These are phyloP conservation scores for Ophiocordyceps robertsii DNA, from an alignment of 2,329 filamentous ascomycete species.

Conservation along the genomic window DNA sequence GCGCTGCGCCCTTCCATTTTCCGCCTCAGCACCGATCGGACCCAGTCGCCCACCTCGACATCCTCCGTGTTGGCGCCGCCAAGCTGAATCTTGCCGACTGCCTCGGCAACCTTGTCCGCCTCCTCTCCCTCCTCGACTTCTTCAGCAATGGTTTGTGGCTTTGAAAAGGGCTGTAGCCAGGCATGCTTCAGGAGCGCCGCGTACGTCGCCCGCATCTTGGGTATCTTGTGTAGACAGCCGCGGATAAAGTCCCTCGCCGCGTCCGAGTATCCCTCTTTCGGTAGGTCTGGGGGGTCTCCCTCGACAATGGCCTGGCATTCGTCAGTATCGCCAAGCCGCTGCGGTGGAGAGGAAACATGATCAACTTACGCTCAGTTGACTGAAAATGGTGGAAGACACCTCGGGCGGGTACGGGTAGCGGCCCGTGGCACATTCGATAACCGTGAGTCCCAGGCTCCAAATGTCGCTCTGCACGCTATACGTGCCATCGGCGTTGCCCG, in stretches of 20 bases:
- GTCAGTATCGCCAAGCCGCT: constrained; percentile 2
- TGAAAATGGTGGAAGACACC: constrained; percentile 97
- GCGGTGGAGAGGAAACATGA: not conserved
- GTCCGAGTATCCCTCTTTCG: constrained; percentile 63
- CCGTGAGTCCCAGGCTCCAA: constrained; percentile 86
- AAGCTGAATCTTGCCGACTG: constrained; percentile 29
- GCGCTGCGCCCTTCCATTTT: constrained; percentile 35
- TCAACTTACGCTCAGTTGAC: constrained; percentile 76
- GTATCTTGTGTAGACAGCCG: constrained; percentile 83
- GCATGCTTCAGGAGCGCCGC: constrained; percentile 77
- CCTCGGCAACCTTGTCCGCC: constrained; percentile 27
- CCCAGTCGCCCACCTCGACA: constrained; percentile 77
- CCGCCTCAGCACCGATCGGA: constrained; percentile 51
- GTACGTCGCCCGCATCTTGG: constrained; percentile 87
- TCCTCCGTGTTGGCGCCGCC: constrained; percentile 40
- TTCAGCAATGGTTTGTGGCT: constrained; percentile 62
- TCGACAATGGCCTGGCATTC: constrained; percentile 77
- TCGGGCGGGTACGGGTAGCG: constrained; percentile 94
- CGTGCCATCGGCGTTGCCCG: constrained; percentile 60
- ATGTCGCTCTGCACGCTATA: constrained; percentile 98
- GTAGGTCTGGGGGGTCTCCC: constrained; percentile 84
- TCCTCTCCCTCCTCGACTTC: constrained; percentile 51
- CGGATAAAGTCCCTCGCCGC: constrained; percentile 76
- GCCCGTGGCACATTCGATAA: constrained; percentile 92
- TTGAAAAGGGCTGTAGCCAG: constrained; percentile 67